A percentile compares a stretch with the other conserved stretches of the same genome.
These are phyloP conservation scores for Hygrophorus russula DNA, from an alignment of 768 basidiomycete species.

Conservation along the genomic window DNA sequence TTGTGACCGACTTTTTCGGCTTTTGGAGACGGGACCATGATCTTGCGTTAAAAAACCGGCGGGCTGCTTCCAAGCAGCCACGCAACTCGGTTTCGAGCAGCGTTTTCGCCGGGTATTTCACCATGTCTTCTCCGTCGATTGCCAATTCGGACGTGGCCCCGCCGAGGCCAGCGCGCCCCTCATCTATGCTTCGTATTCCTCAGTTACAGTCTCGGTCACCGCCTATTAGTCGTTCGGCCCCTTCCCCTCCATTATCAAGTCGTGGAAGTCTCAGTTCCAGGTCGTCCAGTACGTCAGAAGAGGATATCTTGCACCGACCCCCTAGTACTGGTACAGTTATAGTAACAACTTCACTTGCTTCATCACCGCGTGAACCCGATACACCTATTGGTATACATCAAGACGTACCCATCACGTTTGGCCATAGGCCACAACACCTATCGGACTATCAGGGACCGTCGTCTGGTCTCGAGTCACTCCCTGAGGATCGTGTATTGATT, in stretches of 20 bases:
- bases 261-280: not conserved
- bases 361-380: slow-evolving; percentile 7
- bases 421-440: slow-evolving; percentile 20
- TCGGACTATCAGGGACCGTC: not conserved
- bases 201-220: not conserved
- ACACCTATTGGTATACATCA: slow-evolving; percentile 24
- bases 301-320: no score
- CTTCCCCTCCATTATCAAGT: no score
- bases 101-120: slow-evolving; percentile 47
- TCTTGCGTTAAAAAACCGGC: slow-evolving; percentile 30
- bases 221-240: not conserved
- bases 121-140: not conserved
- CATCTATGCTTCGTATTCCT: not conserved
- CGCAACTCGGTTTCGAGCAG: slow-evolving; percentile 41
- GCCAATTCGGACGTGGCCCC: slow-evolving; percentile 1
- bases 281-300: not conserved
- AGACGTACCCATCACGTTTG: slow-evolving; percentile 29
- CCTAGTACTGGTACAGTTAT: no score
- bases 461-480: slow-evolving; percentile 8
- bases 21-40: slow-evolving; percentile 69
- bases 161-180: slow-evolving; percentile 2
- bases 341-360: not conserved
- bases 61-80: slow-evolving; percentile 13
- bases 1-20: slow-evolving; percentile 69
- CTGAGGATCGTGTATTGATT: slow-evolving; percentile 9